Evolutionary conservation across 768 basidiomycete genomes (phyloP), one percentile per base, ranked within the genome.

Genomic region (Mycena rosella): DNA sequence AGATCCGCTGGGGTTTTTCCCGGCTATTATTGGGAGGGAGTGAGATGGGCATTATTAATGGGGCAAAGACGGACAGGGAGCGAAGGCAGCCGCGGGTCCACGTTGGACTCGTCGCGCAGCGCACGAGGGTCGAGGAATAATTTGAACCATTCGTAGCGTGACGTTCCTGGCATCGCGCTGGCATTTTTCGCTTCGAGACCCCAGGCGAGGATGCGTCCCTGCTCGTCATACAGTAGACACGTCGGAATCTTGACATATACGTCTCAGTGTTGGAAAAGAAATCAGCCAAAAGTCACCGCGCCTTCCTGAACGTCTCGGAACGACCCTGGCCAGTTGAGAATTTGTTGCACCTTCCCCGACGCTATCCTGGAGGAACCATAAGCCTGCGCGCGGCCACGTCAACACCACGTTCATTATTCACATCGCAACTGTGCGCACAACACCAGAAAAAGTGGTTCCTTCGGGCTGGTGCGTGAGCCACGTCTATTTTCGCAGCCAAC

Each of bases 361-460:
- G 91, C 88, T 64, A 95, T 92, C 69, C 95, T 89, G 14, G 94
- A 91, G 10, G 94, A 95, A 9, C 92, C 94, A 74, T 93, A 96
- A 0, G 95, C 93, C 93, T 94, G 71, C 30, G 45, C 38, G 38
- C n/a, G 18, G 38, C 60, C 22, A 59, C 51, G 27, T 49, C 18
- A 69, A 64, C 22, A 49, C n/a, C 45, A 58, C 47, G 61, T 32
- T 60, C 24, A 47, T 47, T 44, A 56, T 27, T 36, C 15, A 49
- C 20, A n/a, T 29, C 17, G 29, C 20, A 44, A n/a, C n/a, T n/a
- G 24, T 13, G 86, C 92, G 79, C 77, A 94, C 93, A 65, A 95
- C 91, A 66, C 94, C 94, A 27, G 93, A 94, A 79, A 94, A 95
- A 5, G 93, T 95, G 3, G 94, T 95, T 78, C 93, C 93, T 94